Evolutionary conservation across 257 asterid genomes (phyloP).

Genomic region (Primulina tabacum): DNA sequence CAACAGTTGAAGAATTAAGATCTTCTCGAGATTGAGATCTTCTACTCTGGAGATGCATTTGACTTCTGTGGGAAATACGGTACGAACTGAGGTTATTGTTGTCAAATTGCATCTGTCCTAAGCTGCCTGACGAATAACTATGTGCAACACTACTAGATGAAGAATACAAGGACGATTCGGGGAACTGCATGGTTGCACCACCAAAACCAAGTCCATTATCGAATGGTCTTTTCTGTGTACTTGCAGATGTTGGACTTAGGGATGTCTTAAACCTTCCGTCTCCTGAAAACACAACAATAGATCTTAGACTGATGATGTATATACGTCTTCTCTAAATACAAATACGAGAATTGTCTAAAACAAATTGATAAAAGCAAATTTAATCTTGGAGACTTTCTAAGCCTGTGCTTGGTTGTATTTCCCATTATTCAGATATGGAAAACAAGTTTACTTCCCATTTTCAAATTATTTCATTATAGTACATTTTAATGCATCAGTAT

Average conservation of each 20-base stretch:
- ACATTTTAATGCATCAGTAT: background rate
- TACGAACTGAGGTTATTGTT: conserved; percentile 34
- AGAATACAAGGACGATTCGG: conserved; percentile 46
- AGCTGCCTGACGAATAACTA: conserved; percentile 60
- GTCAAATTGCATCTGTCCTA: conserved; percentile 48
- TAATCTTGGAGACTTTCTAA: background rate
- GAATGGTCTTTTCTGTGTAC: conserved; percentile 37
- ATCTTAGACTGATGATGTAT: background rate
- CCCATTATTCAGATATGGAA: background rate
- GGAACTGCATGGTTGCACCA: conserved; percentile 39
- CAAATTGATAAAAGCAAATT: background rate
- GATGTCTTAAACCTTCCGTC: conserved; percentile 66
- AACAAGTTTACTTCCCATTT: background rate
- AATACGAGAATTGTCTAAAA: background rate
- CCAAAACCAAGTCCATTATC: conserved; percentile 36
- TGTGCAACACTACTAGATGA: conserved; percentile 57
- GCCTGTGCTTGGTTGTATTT: background rate
- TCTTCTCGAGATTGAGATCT: conserved; percentile 71
- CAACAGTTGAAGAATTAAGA: conserved; percentile 51
- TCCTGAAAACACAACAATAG: conserved; percentile 32
- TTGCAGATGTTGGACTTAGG: conserved; percentile 59
- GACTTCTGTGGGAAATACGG: conserved; percentile 49
- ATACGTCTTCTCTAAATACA: background rate
- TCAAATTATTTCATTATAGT: background rate
- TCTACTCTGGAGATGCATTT: conserved; percentile 41